Evolutionary conservation across 306 rosid species (phyloP).

Genomic region (Cercis canadensis): DNA sequence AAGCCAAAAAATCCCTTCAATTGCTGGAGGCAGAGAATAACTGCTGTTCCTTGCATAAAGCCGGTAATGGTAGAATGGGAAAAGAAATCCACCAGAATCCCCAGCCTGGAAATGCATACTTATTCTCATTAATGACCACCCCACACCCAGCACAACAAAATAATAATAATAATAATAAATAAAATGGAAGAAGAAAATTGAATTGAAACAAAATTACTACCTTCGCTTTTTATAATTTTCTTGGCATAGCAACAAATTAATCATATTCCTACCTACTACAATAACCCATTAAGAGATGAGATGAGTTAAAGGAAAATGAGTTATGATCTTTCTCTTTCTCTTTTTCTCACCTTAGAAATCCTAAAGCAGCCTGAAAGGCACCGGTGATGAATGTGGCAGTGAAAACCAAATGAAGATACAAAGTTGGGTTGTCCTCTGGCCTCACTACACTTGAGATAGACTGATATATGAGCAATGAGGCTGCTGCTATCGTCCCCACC

Average conservation of each 20-base stretch:
- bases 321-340: not conserved
- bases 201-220: too few relatives aligned
- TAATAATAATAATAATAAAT: too few relatives aligned
- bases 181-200: too few relatives aligned
- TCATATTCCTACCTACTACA: too few relatives aligned
- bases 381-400: conserved; percentile 79
- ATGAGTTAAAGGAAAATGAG: conserved; percentile 26
- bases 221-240: too few relatives aligned
- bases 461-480: conserved; percentile 63
- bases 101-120: conserved; percentile 55
- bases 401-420: conserved; percentile 69
- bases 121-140: not conserved
- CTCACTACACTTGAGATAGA: conserved; percentile 48
- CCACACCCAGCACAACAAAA: too few relatives aligned
- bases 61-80: conserved; percentile 91
- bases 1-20: conserved; percentile 76
- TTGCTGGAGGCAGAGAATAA: conserved; percentile 69
- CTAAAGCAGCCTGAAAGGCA: conserved; percentile 58
- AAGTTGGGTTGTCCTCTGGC: conserved; percentile 38
- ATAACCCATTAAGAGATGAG: too few relatives aligned
- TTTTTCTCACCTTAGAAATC: conserved; percentile 65
- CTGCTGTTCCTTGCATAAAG: conserved; percentile 89
- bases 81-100: conserved; percentile 89
- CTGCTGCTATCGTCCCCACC: conserved; percentile 86
- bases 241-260: too few relatives aligned